Conservation (phyloP, 83 land plant species). For the Isoetes engelmannii region DNA sequence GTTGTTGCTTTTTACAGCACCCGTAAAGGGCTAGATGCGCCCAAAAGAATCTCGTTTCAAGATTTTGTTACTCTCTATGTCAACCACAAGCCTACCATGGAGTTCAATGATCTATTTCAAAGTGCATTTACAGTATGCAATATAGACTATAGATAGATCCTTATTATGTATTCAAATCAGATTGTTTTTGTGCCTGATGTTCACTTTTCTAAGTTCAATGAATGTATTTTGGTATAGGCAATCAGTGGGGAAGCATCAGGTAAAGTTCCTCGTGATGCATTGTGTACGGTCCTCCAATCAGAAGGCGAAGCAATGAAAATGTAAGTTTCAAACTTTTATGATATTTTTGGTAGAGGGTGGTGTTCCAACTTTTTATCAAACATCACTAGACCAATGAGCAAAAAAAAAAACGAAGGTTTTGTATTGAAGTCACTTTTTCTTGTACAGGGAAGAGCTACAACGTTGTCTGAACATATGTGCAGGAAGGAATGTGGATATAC, state of each 20-base stretch:
- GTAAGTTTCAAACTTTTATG: neutral
- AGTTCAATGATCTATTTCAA: slow-evolving; percentile 3
- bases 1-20: slow-evolving; percentile 3
- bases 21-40: neutral
- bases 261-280: neutral
- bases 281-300: neutral
- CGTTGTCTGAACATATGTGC: neutral
- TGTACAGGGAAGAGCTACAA: slow-evolving; percentile 3
- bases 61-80: slow-evolving; percentile 11
- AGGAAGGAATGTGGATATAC: neutral
- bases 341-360: too few relatives aligned
- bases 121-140: neutral
- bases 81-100: slow-evolving; percentile 7
- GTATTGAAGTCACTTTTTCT: neutral
- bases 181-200: neutral
- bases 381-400: neutral
- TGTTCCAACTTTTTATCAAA: too few relatives aligned
- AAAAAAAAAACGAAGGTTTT: neutral
- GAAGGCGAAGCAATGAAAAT: slow-evolving; percentile 14
- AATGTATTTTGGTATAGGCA: neutral
- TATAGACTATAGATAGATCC: neutral
- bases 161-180: neutral
- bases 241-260: slow-evolving; percentile 13
- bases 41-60: slow-evolving; percentile 8
- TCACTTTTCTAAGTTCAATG: neutral